Evolutionary conservation across 2,329 filamentous ascomycete species (phyloP).

Genomic region (Penicillium sp.): DNA sequence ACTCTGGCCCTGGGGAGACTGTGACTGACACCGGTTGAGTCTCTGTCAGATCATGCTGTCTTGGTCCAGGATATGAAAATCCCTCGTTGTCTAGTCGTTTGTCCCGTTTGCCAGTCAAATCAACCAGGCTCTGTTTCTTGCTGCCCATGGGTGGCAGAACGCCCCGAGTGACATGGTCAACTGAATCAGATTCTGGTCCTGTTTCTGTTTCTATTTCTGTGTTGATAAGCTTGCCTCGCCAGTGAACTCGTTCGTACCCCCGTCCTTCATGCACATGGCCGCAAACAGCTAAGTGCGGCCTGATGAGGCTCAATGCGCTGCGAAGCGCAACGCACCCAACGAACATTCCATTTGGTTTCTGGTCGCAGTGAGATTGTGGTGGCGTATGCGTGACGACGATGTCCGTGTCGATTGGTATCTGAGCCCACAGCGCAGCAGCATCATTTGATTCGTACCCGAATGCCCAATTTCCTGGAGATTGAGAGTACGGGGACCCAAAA

Average conservation of each 20-base stretch:
- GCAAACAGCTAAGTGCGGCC: slow-evolving; percentile 53
- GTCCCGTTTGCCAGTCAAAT: slow-evolving; percentile 48
- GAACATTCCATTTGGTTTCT: slow-evolving; percentile 24
- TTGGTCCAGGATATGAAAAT: slow-evolving; percentile 9
- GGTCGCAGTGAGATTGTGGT: slow-evolving; percentile 50
- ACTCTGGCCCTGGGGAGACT: slow-evolving; percentile 5
- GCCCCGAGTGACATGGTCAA: slow-evolving; percentile 19
- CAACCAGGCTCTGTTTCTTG: slow-evolving; percentile 55
- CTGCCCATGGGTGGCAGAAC: slow-evolving; percentile 44
- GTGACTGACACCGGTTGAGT: neutral
- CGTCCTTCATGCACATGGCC: slow-evolving; percentile 60
- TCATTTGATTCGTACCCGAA: slow-evolving; percentile 52
- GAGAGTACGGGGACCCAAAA: slow-evolving; percentile 59
- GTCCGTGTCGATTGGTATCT: slow-evolving; percentile 52
- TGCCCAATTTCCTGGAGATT: slow-evolving; percentile 49
- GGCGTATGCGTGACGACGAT: slow-evolving; percentile 59
- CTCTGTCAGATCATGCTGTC: slow-evolving; percentile 1
- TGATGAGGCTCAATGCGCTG: slow-evolving; percentile 44
- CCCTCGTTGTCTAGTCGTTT: slow-evolving; percentile 34
- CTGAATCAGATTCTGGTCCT: neutral
- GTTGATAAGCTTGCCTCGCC: slow-evolving; percentile 30
- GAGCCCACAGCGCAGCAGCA: slow-evolving; percentile 47
- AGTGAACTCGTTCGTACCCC: slow-evolving; percentile 53
- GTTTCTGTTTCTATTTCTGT: neutral
- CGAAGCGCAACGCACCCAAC: slow-evolving; percentile 52